phyloP scores from a whole-genome alignment of 306 rosid genomes.

The Malus orientalis region DNA sequence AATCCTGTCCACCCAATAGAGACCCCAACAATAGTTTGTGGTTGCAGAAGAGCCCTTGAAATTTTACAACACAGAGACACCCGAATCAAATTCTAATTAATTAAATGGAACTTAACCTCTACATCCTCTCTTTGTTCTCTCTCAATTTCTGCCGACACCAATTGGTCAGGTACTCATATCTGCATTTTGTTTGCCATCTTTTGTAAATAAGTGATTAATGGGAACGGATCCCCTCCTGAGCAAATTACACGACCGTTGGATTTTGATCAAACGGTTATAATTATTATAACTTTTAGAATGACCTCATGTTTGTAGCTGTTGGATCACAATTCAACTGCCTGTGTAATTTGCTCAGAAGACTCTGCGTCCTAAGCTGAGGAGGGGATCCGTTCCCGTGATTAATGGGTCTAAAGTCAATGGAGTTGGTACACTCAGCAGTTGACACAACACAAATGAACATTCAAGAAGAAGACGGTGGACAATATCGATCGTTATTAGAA shows the following conservation, averaged over 20 bases:
- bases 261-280: too few species aligned
- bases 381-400: neutral
- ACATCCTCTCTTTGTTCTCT: neutral
- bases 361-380: too few species aligned
- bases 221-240: too few species aligned
- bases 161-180: constrained; percentile 50
- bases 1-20: constrained; percentile 45
- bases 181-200: constrained; percentile 68
- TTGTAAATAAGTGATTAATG: constrained; percentile 31
- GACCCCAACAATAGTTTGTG: constrained; percentile 26
- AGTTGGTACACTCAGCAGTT: neutral
- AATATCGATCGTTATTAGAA: neutral
- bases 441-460: neutral
- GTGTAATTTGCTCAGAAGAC: too few species aligned
- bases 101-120: neutral
- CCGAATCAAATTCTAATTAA: neutral
- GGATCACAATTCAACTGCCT: rapidly evolving
- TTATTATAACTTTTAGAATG: too few species aligned
- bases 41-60: constrained; percentile 44
- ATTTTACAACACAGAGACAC: constrained; percentile 61
- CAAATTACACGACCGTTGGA: too few species aligned
- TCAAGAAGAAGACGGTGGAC: neutral
- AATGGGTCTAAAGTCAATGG: neutral
- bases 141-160: neutral
- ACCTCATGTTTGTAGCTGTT: rapidly evolving